A percentile compares a stretch with the other conserved stretches of the same genome.
Conservation (phyloP, 192 early-diverging fungal species). For the Phycomyces nitens region DNA sequence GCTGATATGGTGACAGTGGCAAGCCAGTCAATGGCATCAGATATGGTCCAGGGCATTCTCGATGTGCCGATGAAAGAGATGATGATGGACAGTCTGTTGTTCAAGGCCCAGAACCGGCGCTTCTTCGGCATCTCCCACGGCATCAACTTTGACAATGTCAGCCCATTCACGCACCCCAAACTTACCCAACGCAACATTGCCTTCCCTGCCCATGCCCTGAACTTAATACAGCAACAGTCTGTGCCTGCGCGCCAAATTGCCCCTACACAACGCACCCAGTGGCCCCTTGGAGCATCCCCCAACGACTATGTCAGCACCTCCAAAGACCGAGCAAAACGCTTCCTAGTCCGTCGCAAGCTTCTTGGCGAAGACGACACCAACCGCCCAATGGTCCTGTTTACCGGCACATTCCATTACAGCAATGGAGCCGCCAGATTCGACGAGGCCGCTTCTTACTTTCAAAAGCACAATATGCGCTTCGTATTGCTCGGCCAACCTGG, state of each 20-base stretch:
- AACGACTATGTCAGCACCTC: conserved; percentile 29
- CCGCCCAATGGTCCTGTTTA: conserved; percentile 45
- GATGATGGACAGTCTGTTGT: conserved; percentile 47
- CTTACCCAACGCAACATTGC: conserved; percentile 33
- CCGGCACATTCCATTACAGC: conserved; percentile 49
- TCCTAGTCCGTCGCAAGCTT: conserved; percentile 37
- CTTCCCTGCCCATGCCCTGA: conserved; percentile 39
- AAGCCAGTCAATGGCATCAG: conserved; percentile 46
- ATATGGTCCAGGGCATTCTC: conserved; percentile 47
- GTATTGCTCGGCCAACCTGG: conserved; percentile 19
- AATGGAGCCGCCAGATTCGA: conserved; percentile 14
- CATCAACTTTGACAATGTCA: conserved; percentile 42
- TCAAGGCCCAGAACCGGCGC: conserved; percentile 41
- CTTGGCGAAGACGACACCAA: conserved; percentile 39
- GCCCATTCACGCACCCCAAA: conserved; percentile 45
- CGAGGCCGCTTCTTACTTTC: conserved; percentile 23
- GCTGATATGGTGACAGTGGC: conserved; percentile 50
- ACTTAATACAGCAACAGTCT: conserved; percentile 15
- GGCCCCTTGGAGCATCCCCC: conserved; percentile 7
- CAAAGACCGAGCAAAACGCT: conserved; percentile 46
- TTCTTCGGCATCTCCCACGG: conserved; percentile 55
- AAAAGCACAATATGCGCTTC: conserved; percentile 38
- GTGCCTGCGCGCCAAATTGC: background rate
- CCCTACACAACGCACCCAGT: background rate
- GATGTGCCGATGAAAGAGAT: conserved; percentile 55